Percentiles rank a stretch among this genome's conserved stretches.
Evolutionary conservation across 1,284 basidiomycete species (phyloP).

Genomic region (Irpex rosettiformis): DNA sequence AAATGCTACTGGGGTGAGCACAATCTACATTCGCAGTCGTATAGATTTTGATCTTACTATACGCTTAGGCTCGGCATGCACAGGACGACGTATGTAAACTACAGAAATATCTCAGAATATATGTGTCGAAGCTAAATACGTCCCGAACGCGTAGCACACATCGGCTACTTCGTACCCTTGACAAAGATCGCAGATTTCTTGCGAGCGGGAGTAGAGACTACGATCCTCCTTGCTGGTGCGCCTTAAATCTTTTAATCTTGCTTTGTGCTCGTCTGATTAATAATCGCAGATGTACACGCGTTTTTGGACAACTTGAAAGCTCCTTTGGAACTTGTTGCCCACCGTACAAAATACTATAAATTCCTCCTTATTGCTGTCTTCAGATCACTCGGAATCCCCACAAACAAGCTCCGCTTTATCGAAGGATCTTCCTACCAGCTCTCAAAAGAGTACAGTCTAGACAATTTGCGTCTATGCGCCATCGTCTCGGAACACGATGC

Average conservation of each 20-base stretch:
- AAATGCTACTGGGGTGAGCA: constrained; percentile 88
- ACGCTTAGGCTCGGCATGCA: constrained; percentile 81
- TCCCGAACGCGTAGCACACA: constrained; percentile 64
- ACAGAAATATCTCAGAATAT: neutral
- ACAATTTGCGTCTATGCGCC: constrained; percentile 90
- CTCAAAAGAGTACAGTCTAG: constrained; percentile 88
- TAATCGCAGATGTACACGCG: constrained; percentile 88
- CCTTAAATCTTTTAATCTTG: no score
- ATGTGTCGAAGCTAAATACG: neutral
- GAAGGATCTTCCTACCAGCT: constrained; percentile 93
- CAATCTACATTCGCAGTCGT: neutral
- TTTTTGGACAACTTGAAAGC: constrained; percentile 99
- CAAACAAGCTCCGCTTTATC: constrained; percentile 80
- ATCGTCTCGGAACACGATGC: constrained; percentile 94
- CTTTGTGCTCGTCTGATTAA: no score
- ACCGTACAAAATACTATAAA: constrained; percentile 92
- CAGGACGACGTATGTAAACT: constrained; percentile 79
- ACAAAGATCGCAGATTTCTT: constrained; percentile 98
- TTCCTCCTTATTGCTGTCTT: constrained; percentile 83
- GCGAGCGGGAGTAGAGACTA: constrained; percentile 88
- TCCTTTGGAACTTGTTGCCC: constrained; percentile 87
- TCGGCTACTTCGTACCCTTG: constrained; percentile 95
- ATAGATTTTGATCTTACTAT: neutral
- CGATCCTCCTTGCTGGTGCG: constrained; percentile 84
- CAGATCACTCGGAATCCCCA: constrained; percentile 87